Evolutionary conservation across 164 flowering plant genomes (phyloP).

Genomic region (Houttuynia cordata): DNA sequence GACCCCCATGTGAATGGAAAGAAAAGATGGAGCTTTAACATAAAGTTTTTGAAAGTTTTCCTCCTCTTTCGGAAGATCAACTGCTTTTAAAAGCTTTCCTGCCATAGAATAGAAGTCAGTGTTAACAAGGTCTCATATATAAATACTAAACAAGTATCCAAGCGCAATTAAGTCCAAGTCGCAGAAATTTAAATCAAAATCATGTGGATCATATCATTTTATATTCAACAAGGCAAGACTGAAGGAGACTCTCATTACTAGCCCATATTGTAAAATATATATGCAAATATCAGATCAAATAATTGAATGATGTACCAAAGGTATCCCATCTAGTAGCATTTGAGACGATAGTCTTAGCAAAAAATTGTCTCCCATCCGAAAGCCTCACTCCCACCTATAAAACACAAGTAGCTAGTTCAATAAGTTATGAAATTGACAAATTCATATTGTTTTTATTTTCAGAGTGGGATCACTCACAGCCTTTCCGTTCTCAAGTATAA

Average conservation of each 20-base stretch:
- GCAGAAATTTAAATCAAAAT: background rate
- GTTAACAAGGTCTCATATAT: background rate
- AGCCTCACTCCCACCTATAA: constrained; percentile 82
- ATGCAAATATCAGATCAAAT: background rate
- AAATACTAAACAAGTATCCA: too few species aligned
- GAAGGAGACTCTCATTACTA: background rate
- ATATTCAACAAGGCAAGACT: too few species aligned
- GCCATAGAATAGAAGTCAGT: background rate
- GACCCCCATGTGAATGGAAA: constrained; percentile 95
- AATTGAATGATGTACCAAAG: constrained; percentile 50
- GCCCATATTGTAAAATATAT: background rate
- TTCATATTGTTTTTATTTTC: background rate
- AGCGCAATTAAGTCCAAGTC: too few species aligned
- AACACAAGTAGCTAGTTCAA: constrained; percentile 4
- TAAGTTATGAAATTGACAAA: constrained; percentile 2
- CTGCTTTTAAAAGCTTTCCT: constrained; percentile 75
- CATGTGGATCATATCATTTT: background rate
- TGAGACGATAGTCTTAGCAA: constrained; percentile 72
- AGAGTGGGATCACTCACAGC: constrained; percentile 51
- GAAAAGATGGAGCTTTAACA: constrained; percentile 96
- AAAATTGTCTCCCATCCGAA: constrained; percentile 81
- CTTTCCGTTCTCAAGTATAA: constrained; percentile 63
- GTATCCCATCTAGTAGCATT: constrained; percentile 99
- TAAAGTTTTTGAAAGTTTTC: constrained; percentile 68
- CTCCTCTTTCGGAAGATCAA: constrained; percentile 78